Evolutionary conservation across 1,284 basidiomycete genomes (phyloP), one percentile per base, ranked within the genome.

Genomic region (Pholiota adiposa): DNA sequence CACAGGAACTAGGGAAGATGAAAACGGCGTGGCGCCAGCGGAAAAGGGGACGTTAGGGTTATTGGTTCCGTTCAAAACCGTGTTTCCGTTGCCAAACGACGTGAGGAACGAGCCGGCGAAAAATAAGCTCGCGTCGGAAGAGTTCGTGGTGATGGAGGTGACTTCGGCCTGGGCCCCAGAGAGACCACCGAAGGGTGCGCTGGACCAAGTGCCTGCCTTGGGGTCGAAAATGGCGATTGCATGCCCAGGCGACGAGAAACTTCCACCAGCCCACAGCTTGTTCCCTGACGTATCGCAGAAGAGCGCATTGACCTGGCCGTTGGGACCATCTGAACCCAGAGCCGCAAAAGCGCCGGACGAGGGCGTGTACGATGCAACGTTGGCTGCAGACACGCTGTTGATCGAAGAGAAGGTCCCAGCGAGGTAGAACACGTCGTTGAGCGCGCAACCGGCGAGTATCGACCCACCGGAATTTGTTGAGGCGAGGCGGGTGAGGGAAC

Each of bases 21-120:
- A 93, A 70, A 93, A 94, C 0, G 92, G 90, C 0, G 92, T 90
- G 23, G 93, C 91, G 31, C 91, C 89, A 4, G 86, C 72, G 34
- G 90, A 92, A 69, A 83, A 87, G 14, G 90, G 88, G 9, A 92
- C 87, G 63, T 88, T 89, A 19, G 89, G 88, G 68, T 94, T 91
- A 68, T 89, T 87, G 55, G 84, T 85, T 58, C 79, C 80, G 69
- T 88, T 90, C 55, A 84, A 68, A 54, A 77, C 60, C 19, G 77
- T 65, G n/a, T 83, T 78, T 51, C 77, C 76, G 71, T 85, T 86
- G 59, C 87, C 88, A 73, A 90, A 93, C 1, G 85, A 78, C 3
- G 92, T 89, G 58, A 90, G 70, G 79, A 98, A 98, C 18, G 89
- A 89, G 46, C 97, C 97, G 1, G 91, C 84, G 69, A 98, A 96